Conservation (phyloP, 768 basidiomycete species). For the Termitomyces eurrhizus region DNA sequence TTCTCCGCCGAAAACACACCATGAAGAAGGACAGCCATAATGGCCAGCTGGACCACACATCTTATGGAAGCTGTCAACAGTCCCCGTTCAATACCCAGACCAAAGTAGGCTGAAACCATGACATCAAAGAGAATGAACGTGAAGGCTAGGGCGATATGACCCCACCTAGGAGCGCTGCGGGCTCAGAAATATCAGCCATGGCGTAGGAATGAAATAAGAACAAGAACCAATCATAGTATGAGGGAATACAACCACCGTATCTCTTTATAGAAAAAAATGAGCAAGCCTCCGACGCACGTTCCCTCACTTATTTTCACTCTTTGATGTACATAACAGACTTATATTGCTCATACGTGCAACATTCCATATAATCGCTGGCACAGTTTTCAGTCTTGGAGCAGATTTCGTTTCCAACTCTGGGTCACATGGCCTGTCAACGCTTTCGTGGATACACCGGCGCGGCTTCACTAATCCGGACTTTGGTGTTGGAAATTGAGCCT, state of each 20-base stretch:
- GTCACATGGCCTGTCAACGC: not conserved
- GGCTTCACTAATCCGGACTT: not conserved
- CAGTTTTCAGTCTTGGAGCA: too few relatives aligned
- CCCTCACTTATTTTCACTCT: not conserved
- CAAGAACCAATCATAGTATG: not conserved
- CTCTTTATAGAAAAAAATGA: not conserved
- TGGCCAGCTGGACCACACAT: slow-evolving; percentile 73
- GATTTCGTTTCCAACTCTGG: not conserved
- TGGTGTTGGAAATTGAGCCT: not conserved
- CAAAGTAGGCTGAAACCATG: slow-evolving; percentile 55
- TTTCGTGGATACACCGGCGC: not conserved
- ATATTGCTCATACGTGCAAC: too few relatives aligned
- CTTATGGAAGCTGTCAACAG: slow-evolving; percentile 67
- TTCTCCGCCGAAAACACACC: slow-evolving; percentile 74
- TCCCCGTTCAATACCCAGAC: slow-evolving; percentile 65
- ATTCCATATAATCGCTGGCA: not conserved
- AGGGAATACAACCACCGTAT: not conserved
- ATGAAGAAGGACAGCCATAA: slow-evolving; percentile 68
- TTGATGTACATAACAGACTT: not conserved
- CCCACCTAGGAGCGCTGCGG: slow-evolving; percentile 48
- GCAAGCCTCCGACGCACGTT: not conserved
- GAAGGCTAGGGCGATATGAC: slow-evolving; percentile 74
- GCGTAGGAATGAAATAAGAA: not conserved
- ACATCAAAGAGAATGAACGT: slow-evolving; percentile 74
- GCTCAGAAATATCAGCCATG: slow-evolving; percentile 1